Conservation (phyloP, 192 early-diverging fungal genomes). For the Pilaira anomala region DNA sequence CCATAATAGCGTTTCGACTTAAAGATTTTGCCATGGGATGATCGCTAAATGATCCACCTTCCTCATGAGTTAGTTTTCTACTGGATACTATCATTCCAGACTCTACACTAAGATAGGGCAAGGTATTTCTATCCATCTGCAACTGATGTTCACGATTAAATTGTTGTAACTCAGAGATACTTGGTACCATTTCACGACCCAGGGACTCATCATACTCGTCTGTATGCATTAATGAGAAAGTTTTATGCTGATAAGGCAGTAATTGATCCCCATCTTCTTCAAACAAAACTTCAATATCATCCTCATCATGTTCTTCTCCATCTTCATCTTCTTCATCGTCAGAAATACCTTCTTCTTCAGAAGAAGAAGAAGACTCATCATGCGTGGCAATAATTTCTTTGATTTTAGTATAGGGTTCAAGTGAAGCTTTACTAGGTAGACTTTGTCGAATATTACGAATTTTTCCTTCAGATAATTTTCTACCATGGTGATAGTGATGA, state of each 20-base stretch:
- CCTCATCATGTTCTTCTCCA: constrained; percentile 29
- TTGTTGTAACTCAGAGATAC: constrained; percentile 11
- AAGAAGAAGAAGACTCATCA: constrained; percentile 38
- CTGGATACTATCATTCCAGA: not conserved
- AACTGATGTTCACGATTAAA: constrained; percentile 22
- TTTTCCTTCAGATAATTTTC: constrained; percentile 6
- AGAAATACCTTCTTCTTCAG: constrained; percentile 52
- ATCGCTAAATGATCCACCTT: no score
- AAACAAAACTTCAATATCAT: constrained; percentile 11
- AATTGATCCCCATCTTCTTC: not conserved
- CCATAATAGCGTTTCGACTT: no score
- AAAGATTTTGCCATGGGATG: no score
- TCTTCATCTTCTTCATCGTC: constrained; percentile 35
- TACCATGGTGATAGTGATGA: not conserved
- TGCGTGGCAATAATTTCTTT: constrained; percentile 39
- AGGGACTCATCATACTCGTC: constrained; percentile 53
- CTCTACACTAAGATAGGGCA: constrained; percentile 24
- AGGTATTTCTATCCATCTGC: constrained; percentile 10
- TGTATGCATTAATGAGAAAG: constrained; percentile 50
- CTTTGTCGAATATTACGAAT: constrained; percentile 24
- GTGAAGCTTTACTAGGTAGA: constrained; percentile 38
- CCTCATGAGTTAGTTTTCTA: not conserved
- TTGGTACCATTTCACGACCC: constrained; percentile 18
- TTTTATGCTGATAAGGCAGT: constrained; percentile 25
- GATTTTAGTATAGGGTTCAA: constrained; percentile 52